Conservation (phyloP, 495 filamentous ascomycete species). For the Penicillium salamii region DNA sequence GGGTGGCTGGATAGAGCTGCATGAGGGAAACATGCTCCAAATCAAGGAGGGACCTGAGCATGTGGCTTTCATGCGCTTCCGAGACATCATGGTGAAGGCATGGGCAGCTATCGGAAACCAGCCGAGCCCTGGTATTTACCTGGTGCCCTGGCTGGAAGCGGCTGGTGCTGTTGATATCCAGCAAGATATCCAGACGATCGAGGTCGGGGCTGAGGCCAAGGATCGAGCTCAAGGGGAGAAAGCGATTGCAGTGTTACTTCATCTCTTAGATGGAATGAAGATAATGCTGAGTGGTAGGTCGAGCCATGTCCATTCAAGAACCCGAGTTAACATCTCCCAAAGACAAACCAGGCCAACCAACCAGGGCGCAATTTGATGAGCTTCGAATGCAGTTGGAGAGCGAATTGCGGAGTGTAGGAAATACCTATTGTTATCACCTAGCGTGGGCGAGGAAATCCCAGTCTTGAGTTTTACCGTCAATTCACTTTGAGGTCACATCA, state of each 20-base stretch:
- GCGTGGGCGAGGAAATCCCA: neutral
- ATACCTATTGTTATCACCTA: neutral
- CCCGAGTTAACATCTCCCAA: neutral
- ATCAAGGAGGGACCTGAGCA: neutral
- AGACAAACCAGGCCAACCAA: neutral
- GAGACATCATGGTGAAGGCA: neutral
- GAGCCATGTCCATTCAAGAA: neutral
- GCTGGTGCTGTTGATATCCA: neutral
- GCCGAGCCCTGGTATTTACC: neutral
- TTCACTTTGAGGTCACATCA: no score
- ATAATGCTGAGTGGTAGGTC: neutral
- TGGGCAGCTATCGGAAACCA: neutral
- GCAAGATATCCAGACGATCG: neutral
- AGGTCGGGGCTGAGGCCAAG: neutral
- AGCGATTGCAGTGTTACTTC: neutral
- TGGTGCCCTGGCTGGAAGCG: neutral
- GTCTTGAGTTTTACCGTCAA: no score
- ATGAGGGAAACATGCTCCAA: neutral
- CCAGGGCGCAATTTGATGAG: neutral
- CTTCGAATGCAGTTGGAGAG: neutral
- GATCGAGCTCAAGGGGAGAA: neutral
- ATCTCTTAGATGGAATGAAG: neutral
- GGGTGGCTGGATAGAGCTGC: neutral
- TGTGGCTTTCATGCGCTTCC: neutral
- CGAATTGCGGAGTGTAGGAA: neutral